phyloP scores from a whole-genome alignment of 2,329 filamentous ascomycete species.

The Pseudocercospora vitis region DNA sequence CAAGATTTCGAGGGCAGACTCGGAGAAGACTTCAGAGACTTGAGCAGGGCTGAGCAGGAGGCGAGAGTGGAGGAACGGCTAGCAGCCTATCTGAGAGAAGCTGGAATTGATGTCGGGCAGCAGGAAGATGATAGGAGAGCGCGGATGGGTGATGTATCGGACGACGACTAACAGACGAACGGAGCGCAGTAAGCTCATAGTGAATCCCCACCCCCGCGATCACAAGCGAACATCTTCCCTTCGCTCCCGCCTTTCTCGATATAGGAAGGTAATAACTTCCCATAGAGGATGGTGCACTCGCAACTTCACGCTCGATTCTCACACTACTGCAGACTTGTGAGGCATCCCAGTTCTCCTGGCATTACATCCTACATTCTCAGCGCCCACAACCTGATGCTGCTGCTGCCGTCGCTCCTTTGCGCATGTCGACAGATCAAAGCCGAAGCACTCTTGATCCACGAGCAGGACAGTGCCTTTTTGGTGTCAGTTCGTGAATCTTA shows the following conservation, averaged over 20 bases:
- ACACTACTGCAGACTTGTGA: too few relatives aligned
- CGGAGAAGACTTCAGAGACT: neutral
- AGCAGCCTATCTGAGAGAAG: neutral
- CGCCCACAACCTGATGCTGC: neutral
- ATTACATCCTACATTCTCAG: neutral
- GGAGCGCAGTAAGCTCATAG: neutral
- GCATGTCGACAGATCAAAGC: constrained; percentile 14
- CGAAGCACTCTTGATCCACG: constrained; percentile 17
- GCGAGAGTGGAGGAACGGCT: neutral
- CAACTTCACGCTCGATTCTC: too few relatives aligned
- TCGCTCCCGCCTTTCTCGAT: too few relatives aligned
- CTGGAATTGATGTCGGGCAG: neutral
- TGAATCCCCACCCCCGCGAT: too few relatives aligned
- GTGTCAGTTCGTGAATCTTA: neutral
- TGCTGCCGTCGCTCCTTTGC: neutral
- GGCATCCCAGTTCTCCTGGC: too few relatives aligned
- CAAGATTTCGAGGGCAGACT: constrained; percentile 1
- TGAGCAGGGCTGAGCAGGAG: neutral
- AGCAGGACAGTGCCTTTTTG: neutral
- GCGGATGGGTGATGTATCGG: neutral
- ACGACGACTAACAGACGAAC: neutral
- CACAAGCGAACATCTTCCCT: too few relatives aligned
- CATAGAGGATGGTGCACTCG: too few relatives aligned
- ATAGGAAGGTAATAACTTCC: too few relatives aligned
- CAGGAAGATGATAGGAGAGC: neutral